Percentiles rank a stretch among this genome's conserved stretches.
These are phyloP conservation scores for Geranomyces variabilis DNA, from an alignment of 192 early-diverging fungal species.

Conservation along the genomic window DNA sequence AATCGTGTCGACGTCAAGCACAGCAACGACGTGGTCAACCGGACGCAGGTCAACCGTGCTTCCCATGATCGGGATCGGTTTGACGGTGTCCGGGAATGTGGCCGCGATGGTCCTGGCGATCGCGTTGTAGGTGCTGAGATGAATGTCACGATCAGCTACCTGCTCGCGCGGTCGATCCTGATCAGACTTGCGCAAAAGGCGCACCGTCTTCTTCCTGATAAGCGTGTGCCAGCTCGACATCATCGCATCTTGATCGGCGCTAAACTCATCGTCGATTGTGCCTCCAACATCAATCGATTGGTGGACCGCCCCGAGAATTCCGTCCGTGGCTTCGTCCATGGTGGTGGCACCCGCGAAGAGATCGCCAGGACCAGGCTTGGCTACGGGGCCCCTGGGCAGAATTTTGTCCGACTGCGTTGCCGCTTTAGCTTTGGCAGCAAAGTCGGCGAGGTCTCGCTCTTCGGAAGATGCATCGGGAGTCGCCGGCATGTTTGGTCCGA, in stretches of 20 bases:
- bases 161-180: background rate
- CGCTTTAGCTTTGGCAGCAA: background rate
- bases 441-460: background rate
- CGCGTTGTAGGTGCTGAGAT: background rate
- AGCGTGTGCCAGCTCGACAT: background rate
- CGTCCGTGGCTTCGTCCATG: background rate
- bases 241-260: background rate
- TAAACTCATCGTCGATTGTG: background rate
- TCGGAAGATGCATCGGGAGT: background rate
- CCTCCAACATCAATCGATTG: background rate
- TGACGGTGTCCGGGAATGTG: background rate
- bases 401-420: background rate
- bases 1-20: background rate
- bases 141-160: background rate
- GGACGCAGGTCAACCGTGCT: slow-evolving; percentile 5
- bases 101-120: background rate
- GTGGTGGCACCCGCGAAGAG: background rate
- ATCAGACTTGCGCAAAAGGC: background rate
- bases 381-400: background rate
- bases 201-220: background rate
- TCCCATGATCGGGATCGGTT: background rate
- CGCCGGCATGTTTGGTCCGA: background rate
- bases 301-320: background rate
- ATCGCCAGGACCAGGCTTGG: background rate
- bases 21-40: background rate